A percentile compares a stretch with the other conserved stretches of the same genome.
Evolutionary conservation across 805 yeast genomes (phyloP).

Genomic region (Millerozyma miso): DNA sequence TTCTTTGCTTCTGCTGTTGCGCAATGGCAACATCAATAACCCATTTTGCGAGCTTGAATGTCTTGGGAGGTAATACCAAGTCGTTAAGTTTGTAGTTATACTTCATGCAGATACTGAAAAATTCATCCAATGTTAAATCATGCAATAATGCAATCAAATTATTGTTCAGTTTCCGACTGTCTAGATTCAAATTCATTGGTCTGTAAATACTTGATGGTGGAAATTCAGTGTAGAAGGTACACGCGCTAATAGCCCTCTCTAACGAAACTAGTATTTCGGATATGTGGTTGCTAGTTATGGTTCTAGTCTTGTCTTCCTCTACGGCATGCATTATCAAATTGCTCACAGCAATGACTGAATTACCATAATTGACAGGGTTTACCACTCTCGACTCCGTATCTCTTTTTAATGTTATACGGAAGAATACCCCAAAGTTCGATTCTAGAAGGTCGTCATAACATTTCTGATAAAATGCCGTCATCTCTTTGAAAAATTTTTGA

Average conservation of each 20-base stretch:
- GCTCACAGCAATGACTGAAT: conserved; percentile 58
- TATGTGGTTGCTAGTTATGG: conserved; percentile 48
- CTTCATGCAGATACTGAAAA: conserved; percentile 59
- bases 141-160: conserved; percentile 54
- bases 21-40: conserved; percentile 63
- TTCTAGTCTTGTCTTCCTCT: conserved; percentile 58
- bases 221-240: conserved; percentile 32
- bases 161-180: conserved; percentile 10
- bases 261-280: conserved; percentile 56
- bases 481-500: conserved; percentile 13
- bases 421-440: conserved; percentile 30
- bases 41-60: conserved; percentile 67
- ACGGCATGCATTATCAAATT: conserved; percentile 56
- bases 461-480: not conserved
- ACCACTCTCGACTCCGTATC: conserved; percentile 60
- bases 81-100: conserved; percentile 64
- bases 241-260: conserved; percentile 52
- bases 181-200: conserved; percentile 7
- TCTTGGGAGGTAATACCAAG: conserved; percentile 57
- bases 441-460: conserved; percentile 24
- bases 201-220: conserved; percentile 46
- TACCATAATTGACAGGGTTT: conserved; percentile 56
- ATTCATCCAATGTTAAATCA: conserved; percentile 60
- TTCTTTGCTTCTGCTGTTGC: conserved; percentile 21
- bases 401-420: conserved; percentile 38